Percentiles rank a stretch among this genome's conserved stretches.
Conservation (phyloP, 345 rosid genomes). For the Pelargonium nanum region DNA sequence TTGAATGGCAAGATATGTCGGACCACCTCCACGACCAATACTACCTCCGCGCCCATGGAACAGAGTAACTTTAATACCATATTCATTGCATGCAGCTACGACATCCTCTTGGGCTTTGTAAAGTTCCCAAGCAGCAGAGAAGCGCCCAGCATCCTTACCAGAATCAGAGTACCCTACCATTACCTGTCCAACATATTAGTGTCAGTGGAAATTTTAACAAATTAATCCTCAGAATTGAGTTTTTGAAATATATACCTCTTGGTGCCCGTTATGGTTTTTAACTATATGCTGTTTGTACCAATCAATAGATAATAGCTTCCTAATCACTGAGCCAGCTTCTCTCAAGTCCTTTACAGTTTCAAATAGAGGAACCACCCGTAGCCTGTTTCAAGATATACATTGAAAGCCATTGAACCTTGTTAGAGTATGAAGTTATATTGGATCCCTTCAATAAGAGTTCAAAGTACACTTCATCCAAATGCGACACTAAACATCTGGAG, state of each 20-base stretch:
- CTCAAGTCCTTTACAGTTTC: slow-evolving; percentile 88
- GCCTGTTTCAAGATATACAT: slow-evolving; percentile 32
- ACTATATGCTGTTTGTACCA: slow-evolving; percentile 81
- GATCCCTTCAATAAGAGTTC: too few relatives aligned
- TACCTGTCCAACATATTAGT: slow-evolving; percentile 24
- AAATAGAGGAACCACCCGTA: slow-evolving; percentile 90
- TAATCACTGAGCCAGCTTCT: slow-evolving; percentile 80
- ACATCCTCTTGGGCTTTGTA: slow-evolving; percentile 99
- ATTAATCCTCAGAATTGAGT: background rate
- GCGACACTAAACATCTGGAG: too few relatives aligned
- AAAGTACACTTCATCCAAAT: too few relatives aligned
- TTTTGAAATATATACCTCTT: slow-evolving; percentile 33
- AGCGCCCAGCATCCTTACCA: slow-evolving; percentile 96
- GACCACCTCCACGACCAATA: slow-evolving; percentile 98
- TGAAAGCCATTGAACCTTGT: too few relatives aligned
- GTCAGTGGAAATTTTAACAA: background rate
- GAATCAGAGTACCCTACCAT: slow-evolving; percentile 99
- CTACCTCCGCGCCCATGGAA: slow-evolving; percentile 99
- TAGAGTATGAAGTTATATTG: too few relatives aligned
- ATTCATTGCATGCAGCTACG: slow-evolving; percentile 86
- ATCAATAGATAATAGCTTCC: slow-evolving; percentile 76
- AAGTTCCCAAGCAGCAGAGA: slow-evolving; percentile 99
- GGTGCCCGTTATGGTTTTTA: slow-evolving; percentile 80
- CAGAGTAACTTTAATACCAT: slow-evolving; percentile 76
- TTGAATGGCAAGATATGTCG: slow-evolving; percentile 91